Percentiles rank a stretch among this genome's conserved stretches.
These are phyloP conservation scores for Leptoxyphium fumago DNA, from an alignment of 2,329 filamentous ascomycete species.

Conservation along the genomic window DNA sequence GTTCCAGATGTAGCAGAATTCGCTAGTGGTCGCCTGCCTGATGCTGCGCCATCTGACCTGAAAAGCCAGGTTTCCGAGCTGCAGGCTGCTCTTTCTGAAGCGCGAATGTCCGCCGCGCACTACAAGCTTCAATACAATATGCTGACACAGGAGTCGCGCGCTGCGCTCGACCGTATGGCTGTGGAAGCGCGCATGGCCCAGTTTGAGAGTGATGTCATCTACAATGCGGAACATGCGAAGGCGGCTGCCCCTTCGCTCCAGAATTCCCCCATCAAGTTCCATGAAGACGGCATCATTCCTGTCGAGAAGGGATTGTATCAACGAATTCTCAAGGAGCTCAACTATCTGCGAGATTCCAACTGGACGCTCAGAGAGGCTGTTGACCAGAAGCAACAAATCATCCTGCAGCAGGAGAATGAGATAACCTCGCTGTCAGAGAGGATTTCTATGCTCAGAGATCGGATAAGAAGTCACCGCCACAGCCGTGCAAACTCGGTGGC, in stretches of 20 bases:
- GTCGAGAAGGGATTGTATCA: constrained; percentile 40
- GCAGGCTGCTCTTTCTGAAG: constrained; percentile 42
- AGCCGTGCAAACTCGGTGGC: constrained; percentile 40
- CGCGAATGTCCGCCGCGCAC: constrained; percentile 74
- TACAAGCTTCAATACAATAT: constrained; percentile 83
- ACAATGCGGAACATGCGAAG: constrained; percentile 54
- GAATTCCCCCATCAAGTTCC: constrained; percentile 30
- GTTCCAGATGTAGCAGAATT: constrained; percentile 28
- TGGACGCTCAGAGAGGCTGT: constrained; percentile 48
- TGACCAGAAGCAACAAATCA: constrained; percentile 60
- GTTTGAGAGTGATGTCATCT: constrained; percentile 71
- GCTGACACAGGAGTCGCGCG: constrained; percentile 67
- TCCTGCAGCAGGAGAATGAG: constrained; percentile 64
- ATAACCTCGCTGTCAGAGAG: constrained; percentile 57
- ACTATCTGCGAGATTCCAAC: constrained; percentile 53
- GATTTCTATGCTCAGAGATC: constrained; percentile 60
- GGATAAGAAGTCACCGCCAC: constrained; percentile 79
- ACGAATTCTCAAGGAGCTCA: constrained; percentile 36
- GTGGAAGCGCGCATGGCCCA: constrained; percentile 90
- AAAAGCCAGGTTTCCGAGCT: constrained; percentile 39
- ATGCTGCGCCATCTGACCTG: constrained; percentile 37
- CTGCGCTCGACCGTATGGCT: constrained; percentile 70
- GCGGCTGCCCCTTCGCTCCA: constrained; percentile 29
- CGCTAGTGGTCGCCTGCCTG: constrained; percentile 29
- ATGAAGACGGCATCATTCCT: constrained; percentile 18